These are phyloP conservation scores for Mortierella sp. DNA, from an alignment of 371 early-diverging fungal genomes.

Conservation along the genomic window DNA sequence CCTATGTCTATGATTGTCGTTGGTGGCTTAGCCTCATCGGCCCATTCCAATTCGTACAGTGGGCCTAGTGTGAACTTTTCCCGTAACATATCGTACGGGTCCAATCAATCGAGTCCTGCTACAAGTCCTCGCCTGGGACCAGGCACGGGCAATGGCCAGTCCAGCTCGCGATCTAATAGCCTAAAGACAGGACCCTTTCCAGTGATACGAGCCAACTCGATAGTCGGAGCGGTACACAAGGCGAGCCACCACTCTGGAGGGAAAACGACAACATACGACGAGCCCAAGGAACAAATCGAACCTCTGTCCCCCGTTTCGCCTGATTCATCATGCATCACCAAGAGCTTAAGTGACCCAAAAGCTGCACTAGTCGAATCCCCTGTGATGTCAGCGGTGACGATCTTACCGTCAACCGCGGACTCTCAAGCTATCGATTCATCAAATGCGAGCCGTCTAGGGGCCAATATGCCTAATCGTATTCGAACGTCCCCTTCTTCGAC, in stretches of 20 bases:
- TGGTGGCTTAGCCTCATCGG: slow-evolving; percentile 19
- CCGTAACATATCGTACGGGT: slow-evolving; percentile 23
- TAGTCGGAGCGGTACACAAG: slow-evolving; percentile 11
- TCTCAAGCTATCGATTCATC: slow-evolving; percentile 14
- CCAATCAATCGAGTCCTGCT: slow-evolving; percentile 47
- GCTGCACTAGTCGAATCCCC: too few species aligned
- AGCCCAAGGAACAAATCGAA: background rate
- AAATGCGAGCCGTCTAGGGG: slow-evolving; percentile 9
- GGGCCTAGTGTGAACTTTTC: slow-evolving; percentile 3
- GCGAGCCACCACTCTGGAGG: background rate
- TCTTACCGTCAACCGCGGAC: background rate
- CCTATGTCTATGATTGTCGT: slow-evolving; percentile 47
- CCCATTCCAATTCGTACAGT: slow-evolving; percentile 28
- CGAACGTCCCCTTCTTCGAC: slow-evolving; percentile 38
- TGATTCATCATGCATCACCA: slow-evolving; percentile 7
- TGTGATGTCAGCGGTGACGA: background rate
- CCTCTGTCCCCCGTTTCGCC: slow-evolving; percentile 11
- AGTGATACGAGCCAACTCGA: slow-evolving; percentile 38
- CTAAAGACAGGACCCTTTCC: slow-evolving; percentile 36
- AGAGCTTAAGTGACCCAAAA: background rate
- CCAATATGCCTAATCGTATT: slow-evolving; percentile 16
- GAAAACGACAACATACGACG: background rate
- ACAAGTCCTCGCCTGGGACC: slow-evolving; percentile 49
- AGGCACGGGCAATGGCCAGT: slow-evolving; percentile 14
- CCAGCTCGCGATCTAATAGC: slow-evolving; percentile 36